A percentile compares a stretch with the other conserved stretches of the same genome.
Conservation (phyloP, 352 stramenopile species). For the Globisporangium nagaii region DNA sequence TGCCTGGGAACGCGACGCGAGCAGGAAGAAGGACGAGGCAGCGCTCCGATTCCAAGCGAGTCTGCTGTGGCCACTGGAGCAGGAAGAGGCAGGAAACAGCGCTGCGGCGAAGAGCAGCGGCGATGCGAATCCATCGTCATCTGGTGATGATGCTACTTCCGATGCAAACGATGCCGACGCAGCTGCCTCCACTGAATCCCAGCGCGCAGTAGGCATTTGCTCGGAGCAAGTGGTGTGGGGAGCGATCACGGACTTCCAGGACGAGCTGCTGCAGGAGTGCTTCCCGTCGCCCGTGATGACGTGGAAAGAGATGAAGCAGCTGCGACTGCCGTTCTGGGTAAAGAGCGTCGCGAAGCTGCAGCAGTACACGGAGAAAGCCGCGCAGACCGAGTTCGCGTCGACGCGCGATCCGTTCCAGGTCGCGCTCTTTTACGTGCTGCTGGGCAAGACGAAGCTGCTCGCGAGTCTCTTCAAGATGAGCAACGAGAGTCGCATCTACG, state of each 20-base stretch:
- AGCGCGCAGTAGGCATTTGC: constrained; percentile 36
- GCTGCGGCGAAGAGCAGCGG: background rate
- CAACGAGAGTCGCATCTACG: constrained; percentile 70
- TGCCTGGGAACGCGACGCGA: constrained; percentile 54
- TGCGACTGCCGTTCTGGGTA: constrained; percentile 78
- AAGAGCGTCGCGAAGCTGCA: constrained; percentile 46
- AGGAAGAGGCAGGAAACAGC: background rate
- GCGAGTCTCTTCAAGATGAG: constrained; percentile 82
- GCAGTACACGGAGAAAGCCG: constrained; percentile 64
- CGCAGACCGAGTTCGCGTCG: constrained; percentile 69
- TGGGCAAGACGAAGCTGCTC: constrained; percentile 80
- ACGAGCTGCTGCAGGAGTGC: constrained; percentile 69
- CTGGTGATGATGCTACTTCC: background rate
- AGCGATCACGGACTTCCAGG: constrained; percentile 57
- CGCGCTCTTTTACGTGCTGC: constrained; percentile 80
- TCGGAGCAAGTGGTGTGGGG: constrained; percentile 79
- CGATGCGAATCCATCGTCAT: background rate
- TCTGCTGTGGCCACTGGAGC: constrained; percentile 52
- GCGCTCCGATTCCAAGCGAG: constrained; percentile 67
- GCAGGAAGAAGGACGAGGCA: constrained; percentile 59
- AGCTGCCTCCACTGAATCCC: background rate
- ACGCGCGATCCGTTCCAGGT: constrained; percentile 79
- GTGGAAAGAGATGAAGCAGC: constrained; percentile 60
- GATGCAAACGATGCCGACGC: background rate
- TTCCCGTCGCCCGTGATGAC: constrained; percentile 39